Conservation (phyloP, 1,284 basidiomycete species). For the Puccinia hordei region DNA sequence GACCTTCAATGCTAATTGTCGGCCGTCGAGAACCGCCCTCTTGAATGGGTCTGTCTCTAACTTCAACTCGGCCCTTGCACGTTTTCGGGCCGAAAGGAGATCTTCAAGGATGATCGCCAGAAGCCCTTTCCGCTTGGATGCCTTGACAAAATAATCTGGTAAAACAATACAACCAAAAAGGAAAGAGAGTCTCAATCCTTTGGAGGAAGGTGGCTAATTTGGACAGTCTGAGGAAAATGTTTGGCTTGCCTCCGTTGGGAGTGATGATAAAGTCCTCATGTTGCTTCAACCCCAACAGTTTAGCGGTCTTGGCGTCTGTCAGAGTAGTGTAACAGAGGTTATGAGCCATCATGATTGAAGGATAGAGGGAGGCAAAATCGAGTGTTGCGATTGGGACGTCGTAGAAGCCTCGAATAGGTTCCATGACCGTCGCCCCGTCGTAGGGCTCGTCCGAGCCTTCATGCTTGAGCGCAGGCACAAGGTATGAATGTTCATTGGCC, state of each 20-base stretch:
- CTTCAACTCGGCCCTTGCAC: slow-evolving; percentile 89
- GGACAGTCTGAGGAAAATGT: slow-evolving; percentile 11
- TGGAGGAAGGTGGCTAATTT: background rate
- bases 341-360: slow-evolving; percentile 99
- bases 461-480: slow-evolving; percentile 74
- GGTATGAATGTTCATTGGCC: slow-evolving; percentile 81
- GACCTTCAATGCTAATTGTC: slow-evolving; percentile 92
- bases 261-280: slow-evolving; percentile 83
- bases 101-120: slow-evolving; percentile 90
- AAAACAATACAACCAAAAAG: background rate
- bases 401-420: slow-evolving; percentile 89
- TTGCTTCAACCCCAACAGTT: slow-evolving; percentile 73
- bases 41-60: slow-evolving; percentile 93
- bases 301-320: slow-evolving; percentile 74
- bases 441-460: slow-evolving; percentile 93
- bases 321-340: slow-evolving; percentile 95
- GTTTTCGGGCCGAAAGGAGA: slow-evolving; percentile 83
- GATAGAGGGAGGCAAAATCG: slow-evolving; percentile 94
- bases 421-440: slow-evolving; percentile 95
- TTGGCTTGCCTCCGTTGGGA: slow-evolving; percentile 65
- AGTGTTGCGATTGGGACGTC: slow-evolving; percentile 91
- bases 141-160: slow-evolving; percentile 78
- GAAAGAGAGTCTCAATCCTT: background rate
- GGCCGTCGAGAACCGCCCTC: slow-evolving; percentile 87
- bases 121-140: slow-evolving; percentile 75